Evolutionary conservation across 768 basidiomycete species (phyloP), one percentile per base, ranked within the genome.

Genomic region (Boletus subparvulus): DNA sequence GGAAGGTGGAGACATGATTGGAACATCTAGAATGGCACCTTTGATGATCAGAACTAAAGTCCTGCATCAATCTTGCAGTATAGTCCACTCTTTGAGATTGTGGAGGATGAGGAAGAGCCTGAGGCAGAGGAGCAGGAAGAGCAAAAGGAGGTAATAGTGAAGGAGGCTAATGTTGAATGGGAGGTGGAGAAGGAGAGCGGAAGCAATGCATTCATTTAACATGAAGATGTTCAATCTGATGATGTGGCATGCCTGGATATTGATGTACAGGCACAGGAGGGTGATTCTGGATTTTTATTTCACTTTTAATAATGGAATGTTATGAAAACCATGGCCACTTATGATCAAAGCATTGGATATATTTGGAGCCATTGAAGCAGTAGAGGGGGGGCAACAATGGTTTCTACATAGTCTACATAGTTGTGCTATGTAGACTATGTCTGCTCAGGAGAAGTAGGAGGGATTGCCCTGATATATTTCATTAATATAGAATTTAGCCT

Each of bases 151-250:
- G 13, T 35, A 35, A 35, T 35, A 35, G 14, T 14, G 12, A 6
- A 35, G 35, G 13, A 35, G 35, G 35, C 14, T 39, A 3, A n/a
- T 39, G 17, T 39, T 39, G 37, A 16, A 19, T n/a, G 21, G 45
- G 14, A 12, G 53, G 39, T n/a, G 46, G 24, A 13, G 53, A n/a
- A 3, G 37, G 37, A 40, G 50, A 52, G n/a, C 14, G 40, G 12
- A 47, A 7, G 41, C 14, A 9, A 30, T n/a, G 8, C 19, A 45
- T 52, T 11, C 35, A 6, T 3, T 50, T n/a, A 14, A 45, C 14
- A 35, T 48, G 32, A n/a, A 32, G 7, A 35, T 51, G 55, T 14
- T 51, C 55, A 47, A 57, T 57, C 26, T 36, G 40, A 41, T 57
- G 40, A 4, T 8, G 16, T 48, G 56, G 42, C 2, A 57, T 9